Conservation (phyloP, 2,329 filamentous ascomycete species). For the Sporothrix pseudoabietina region DNA sequence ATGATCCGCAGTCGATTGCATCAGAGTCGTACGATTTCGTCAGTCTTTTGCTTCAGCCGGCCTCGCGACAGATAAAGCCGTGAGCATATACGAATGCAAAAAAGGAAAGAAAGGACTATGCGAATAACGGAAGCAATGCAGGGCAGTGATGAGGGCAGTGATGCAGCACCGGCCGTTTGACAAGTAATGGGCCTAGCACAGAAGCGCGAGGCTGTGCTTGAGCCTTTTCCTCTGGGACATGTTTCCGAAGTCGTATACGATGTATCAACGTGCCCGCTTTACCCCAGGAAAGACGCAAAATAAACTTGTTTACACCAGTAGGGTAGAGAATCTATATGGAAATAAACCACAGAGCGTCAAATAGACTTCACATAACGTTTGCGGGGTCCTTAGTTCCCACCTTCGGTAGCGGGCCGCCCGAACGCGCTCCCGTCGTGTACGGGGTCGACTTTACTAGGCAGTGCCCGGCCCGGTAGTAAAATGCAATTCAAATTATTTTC, state of each 20-base stretch:
- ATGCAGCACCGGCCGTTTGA: background rate
- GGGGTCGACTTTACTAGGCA: background rate
- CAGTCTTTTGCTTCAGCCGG: background rate
- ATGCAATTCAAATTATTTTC: background rate
- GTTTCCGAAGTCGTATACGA: too few relatives aligned
- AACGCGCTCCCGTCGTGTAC: background rate
- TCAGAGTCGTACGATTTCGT: slow-evolving; percentile 33
- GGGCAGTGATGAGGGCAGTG: background rate
- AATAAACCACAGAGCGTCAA: background rate
- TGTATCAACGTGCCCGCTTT: too few relatives aligned
- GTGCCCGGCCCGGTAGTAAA: background rate
- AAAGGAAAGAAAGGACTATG: background rate
- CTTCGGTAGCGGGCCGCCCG: background rate
- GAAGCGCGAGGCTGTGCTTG: slow-evolving; percentile 1
- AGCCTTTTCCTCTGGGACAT: background rate
- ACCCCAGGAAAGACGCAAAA: too few relatives aligned
- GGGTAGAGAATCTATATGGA: background rate
- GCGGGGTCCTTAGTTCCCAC: background rate
- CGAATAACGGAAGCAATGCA: background rate
- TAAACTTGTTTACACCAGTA: background rate
- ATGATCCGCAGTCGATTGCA: slow-evolving; percentile 29
- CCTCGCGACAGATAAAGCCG: background rate
- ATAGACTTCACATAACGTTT: background rate
- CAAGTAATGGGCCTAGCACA: background rate
- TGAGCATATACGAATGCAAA: background rate